Evolutionary conservation across 495 filamentous ascomycete genomes (phyloP).

Genomic region (Hypoxylon cercidicola): DNA sequence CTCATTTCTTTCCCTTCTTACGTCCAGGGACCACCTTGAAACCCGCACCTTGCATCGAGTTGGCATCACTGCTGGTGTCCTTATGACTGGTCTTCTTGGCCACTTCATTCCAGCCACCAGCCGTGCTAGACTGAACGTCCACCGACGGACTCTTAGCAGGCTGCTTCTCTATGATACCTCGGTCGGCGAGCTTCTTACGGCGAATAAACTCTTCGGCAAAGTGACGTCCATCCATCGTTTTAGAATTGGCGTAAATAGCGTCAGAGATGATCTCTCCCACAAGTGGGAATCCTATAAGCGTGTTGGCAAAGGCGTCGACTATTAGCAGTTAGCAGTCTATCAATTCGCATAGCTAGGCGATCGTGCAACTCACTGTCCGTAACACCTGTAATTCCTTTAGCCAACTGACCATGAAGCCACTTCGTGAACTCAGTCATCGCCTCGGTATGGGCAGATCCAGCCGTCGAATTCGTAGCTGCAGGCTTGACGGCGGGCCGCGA

Average conservation of each 20-base stretch:
- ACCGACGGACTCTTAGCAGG: constrained; percentile 60
- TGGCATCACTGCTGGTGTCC: constrained; percentile 57
- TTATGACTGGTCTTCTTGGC: constrained; percentile 81
- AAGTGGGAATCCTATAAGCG: constrained; percentile 76
- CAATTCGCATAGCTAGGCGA: constrained; percentile 67
- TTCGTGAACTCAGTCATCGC: constrained; percentile 89
- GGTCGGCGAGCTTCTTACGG: constrained; percentile 90
- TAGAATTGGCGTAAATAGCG: constrained; percentile 83
- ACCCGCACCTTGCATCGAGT: constrained; percentile 65
- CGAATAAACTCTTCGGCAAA: constrained; percentile 95
- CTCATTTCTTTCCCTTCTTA: constrained; percentile 87
- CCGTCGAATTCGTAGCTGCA: constrained; percentile 46
- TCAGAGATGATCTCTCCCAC: constrained; percentile 87
- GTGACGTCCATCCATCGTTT: constrained; percentile 87
- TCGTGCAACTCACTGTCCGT: constrained; percentile 57
- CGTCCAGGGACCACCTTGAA: constrained; percentile 92
- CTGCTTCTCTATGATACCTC: constrained; percentile 76
- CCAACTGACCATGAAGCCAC: constrained; percentile 83
- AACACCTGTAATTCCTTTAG: constrained; percentile 59
- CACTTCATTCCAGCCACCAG: constrained; percentile 94
- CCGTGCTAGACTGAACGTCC: constrained; percentile 57
- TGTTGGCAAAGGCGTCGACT: constrained; percentile 85
- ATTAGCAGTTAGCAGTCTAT: constrained; percentile 45
- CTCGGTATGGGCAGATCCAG: constrained; percentile 63
- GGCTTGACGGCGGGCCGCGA: constrained; percentile 40